Percentiles rank a stretch among this genome's conserved stretches.
Evolutionary conservation across 768 basidiomycete genomes (phyloP).

Genomic region (Holtermannia corniformis): DNA sequence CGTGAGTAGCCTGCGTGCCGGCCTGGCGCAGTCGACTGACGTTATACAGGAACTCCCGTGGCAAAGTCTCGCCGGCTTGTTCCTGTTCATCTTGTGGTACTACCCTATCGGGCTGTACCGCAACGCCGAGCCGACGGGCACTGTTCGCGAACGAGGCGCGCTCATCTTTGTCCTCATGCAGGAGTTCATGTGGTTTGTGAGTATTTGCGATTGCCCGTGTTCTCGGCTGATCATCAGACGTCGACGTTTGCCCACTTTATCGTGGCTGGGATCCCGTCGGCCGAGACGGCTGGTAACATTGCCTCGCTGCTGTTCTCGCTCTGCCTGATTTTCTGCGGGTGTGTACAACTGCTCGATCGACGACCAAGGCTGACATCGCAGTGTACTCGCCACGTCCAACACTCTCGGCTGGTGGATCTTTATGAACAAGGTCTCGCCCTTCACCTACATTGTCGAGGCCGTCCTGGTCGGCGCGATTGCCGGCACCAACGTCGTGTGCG

Average conservation of each 20-base stretch:
- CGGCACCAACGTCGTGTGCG: conserved; percentile 57
- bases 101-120: conserved; percentile 43
- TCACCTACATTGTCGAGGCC: conserved; percentile 40
- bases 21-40: not conserved
- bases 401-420: conserved; percentile 40
- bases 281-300: conserved; percentile 44
- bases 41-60: conserved; percentile 11
- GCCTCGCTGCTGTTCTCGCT: conserved; percentile 45
- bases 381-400: conserved; percentile 32
- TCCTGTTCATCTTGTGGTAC: conserved; percentile 41
- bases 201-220: too few relatives aligned
- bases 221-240: too few relatives aligned
- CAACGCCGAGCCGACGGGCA: conserved; percentile 42
- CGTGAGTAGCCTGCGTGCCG: conserved; percentile 21
- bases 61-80: conserved; percentile 27
- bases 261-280: conserved; percentile 42
- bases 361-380: not conserved
- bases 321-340: conserved; percentile 45
- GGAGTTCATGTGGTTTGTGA: conserved; percentile 45
- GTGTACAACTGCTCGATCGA: conserved; percentile 5
- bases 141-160: conserved; percentile 42
- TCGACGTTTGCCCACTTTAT: conserved; percentile 40
- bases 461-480: conserved; percentile 45
- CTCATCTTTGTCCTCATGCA: conserved; percentile 45
- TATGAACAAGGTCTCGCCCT: conserved; percentile 41